Base-by-base conservation (phyloP, 2,329 filamentous ascomycete genomes). In the Neofusicoccum laricinum region DNA sequence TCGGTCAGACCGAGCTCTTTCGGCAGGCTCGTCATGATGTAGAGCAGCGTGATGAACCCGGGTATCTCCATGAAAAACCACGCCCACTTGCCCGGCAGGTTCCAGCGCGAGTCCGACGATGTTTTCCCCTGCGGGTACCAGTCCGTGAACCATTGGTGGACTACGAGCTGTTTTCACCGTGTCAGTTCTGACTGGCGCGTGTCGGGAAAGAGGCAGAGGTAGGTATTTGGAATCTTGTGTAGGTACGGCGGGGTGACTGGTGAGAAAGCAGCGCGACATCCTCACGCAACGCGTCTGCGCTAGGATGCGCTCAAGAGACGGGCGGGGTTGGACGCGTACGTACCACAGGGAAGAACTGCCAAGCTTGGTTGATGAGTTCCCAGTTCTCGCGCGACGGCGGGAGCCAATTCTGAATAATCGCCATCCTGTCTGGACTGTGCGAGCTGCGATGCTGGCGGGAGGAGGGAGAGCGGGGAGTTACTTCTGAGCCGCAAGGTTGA, bases 91-190 rank as follows among this genome's bases (percentile, higher is more conserved):
- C 95, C 95, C 1, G 93, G 91, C n/a, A 98, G 77, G 78, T 99
- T 99, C 74, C 95, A 81, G 12, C 80, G 80, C 70, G 90, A 93
- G 2, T 83, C 73, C 17, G 88, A 84, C 3, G 92, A 96, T 2
- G 93, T 97, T 79, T 98, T 98, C 76, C 95, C 95, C 81, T 94
- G 92, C 58, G 91, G 91, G 76, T 97, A 95, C 85, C 87, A 97
- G 63, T 86, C 84, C n/a, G 84, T 79, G 15, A 76, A 17, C 89
- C 90, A 96, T 86, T 97, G 93, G 21, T 86, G 59, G 1, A 87
- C 84, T 0, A 88, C 88, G 67, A 92, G 72, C 92, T 96, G 50
- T 30, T 30, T 30, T 30, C 25, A 30, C 25, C 25, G 5, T 30
- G 25, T 30, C 25, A 30, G 25, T 30, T 1, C 1, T 30, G 25